phyloP scores from a whole-genome alignment of 345 rosid genomes.

The Hibiscus tridactylites region DNA sequence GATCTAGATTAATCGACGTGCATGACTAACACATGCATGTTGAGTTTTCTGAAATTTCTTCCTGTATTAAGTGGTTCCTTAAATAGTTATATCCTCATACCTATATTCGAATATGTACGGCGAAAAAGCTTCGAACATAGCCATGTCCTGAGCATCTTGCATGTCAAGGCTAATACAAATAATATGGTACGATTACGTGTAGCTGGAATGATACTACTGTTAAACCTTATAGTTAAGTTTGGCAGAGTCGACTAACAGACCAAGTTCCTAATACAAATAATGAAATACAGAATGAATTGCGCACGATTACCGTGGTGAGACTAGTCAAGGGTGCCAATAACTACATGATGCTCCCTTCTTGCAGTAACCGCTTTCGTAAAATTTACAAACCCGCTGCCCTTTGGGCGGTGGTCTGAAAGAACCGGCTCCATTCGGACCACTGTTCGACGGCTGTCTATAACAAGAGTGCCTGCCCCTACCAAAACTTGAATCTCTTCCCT shows the following conservation, averaged over 20 bases:
- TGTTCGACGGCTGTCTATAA: constrained; percentile 30
- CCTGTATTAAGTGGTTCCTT: too few relatives aligned
- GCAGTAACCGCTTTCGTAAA: constrained; percentile 61
- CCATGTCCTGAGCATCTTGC: too few relatives aligned
- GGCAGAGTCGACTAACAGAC: constrained; percentile 4
- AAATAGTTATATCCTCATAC: too few relatives aligned
- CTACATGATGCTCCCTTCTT: constrained; percentile 73
- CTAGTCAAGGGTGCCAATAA: constrained; percentile 61
- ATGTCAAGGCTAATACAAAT: background rate
- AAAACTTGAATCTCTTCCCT: constrained; percentile 39
- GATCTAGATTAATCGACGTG: too few relatives aligned
- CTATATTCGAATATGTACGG: too few relatives aligned
- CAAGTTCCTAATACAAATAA: constrained; percentile 19
- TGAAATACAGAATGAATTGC: constrained; percentile 20
- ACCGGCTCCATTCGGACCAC: constrained; percentile 44
- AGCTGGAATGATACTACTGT: constrained; percentile 8
- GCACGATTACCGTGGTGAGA: background rate
- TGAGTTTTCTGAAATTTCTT: too few relatives aligned
- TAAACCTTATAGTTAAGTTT: constrained; percentile 14
- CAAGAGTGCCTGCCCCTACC: constrained; percentile 43
- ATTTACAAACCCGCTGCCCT: constrained; percentile 79
- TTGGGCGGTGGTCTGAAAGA: constrained; percentile 47
- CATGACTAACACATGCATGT: too few relatives aligned
- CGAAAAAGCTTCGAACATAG: too few relatives aligned
- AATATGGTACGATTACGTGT: constrained; percentile 5